Percentiles rank a stretch among this genome's conserved stretches.
Evolutionary conservation across 495 filamentous ascomycete genomes (phyloP).

Genomic region (Elasticomyces elasticus): DNA sequence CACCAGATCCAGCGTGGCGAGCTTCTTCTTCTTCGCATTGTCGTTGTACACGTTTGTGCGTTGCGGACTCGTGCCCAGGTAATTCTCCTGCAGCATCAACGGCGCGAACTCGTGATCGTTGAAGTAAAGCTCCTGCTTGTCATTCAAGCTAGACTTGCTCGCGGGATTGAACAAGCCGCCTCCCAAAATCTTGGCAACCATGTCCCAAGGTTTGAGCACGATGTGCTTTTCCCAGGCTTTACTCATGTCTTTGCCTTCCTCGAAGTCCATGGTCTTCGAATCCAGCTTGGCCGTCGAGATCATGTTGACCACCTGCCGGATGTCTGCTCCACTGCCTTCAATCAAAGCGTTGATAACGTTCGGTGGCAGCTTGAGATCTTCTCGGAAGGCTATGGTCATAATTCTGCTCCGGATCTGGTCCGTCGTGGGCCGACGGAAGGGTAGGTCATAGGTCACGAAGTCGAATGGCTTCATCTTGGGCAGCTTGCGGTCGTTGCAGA

Average conservation of each 20-base stretch:
- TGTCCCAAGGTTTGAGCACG: conserved; percentile 95
- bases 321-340: conserved; percentile 88
- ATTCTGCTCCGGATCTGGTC: conserved; percentile 83
- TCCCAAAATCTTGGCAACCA: conserved; percentile 81
- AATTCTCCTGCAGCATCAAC: conserved; percentile 98
- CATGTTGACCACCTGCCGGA: conserved; percentile 98
- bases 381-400: conserved; percentile 87
- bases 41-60: conserved; percentile 41
- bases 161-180: conserved; percentile 72
- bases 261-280: conserved; percentile 63
- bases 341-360: conserved; percentile 90
- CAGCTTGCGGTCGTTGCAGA: conserved; percentile 87
- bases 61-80: conserved; percentile 69
- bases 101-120: conserved; percentile 96
- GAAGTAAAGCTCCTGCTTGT: conserved; percentile 98
- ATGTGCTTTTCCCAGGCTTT: conserved; percentile 98
- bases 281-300: conserved; percentile 86
- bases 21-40: conserved; percentile 52
- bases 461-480: conserved; percentile 99
- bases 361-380: conserved; percentile 74
- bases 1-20: conserved; percentile 73
- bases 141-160: conserved; percentile 78
- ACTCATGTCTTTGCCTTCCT: conserved; percentile 80
- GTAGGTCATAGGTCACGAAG: conserved; percentile 66
- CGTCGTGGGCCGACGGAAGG: conserved; percentile 78